phyloP scores from a whole-genome alignment of 2,329 filamentous ascomycete genomes.

The Cytospora mali region DNA sequence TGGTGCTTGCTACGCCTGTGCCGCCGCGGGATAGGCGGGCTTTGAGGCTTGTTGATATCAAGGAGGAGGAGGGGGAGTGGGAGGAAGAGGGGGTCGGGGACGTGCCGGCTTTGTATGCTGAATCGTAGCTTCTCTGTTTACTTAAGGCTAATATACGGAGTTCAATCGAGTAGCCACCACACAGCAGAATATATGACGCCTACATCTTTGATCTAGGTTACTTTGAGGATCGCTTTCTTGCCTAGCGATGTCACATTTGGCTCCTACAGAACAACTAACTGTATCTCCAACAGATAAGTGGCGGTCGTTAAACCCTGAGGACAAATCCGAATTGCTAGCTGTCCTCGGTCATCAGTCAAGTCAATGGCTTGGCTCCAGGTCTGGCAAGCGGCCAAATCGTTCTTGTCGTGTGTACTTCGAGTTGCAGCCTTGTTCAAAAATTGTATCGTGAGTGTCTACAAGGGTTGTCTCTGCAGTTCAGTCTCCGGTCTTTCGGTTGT shows the following conservation, averaged over 20 bases:
- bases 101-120: background rate
- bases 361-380: background rate
- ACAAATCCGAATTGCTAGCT: background rate
- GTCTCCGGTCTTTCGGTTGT: no score
- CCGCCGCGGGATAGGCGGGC: constrained; percentile 38
- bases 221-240: no score
- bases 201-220: no score
- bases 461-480: no score
- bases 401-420: background rate
- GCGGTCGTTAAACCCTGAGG: background rate
- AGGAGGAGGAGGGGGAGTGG: constrained; percentile 33
- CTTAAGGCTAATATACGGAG: no score
- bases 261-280: no score
- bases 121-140: no score
- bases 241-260: no score
- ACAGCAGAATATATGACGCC: no score
- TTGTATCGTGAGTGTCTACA: no score
- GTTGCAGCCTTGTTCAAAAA: background rate
- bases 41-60: constrained; percentile 29
- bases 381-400: background rate
- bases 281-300: no score
- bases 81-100: constrained; percentile 25
- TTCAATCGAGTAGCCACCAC: no score
- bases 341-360: background rate
- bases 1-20: constrained; percentile 73